phyloP scores from a whole-genome alignment of 2,329 filamentous ascomycete species.

The Botrytis paeoniae region DNA sequence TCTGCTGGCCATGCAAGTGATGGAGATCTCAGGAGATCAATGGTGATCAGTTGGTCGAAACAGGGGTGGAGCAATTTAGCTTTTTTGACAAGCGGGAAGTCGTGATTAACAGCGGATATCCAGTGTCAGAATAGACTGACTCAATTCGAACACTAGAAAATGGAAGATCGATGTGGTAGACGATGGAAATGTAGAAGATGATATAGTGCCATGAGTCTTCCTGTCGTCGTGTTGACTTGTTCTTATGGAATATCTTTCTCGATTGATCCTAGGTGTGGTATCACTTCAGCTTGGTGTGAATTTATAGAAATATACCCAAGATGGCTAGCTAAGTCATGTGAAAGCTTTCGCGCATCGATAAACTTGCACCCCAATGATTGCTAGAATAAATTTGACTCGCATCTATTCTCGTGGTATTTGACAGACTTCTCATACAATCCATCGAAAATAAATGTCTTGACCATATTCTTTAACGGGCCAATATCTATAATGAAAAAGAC shows the following conservation, averaged over 20 bases:
- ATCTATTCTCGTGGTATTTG: neutral
- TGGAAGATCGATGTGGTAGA: neutral
- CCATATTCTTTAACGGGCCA: neutral
- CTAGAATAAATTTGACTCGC: neutral
- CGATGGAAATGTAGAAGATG: neutral
- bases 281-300: neutral
- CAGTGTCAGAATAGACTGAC: neutral
- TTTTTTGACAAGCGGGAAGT: neutral
- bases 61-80: neutral
- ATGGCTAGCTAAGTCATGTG: neutral
- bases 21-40: neutral
- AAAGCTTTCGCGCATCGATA: neutral
- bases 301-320: neutral
- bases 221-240: neutral
- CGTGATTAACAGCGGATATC: neutral
- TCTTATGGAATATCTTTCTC: neutral
- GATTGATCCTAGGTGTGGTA: neutral
- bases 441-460: neutral
- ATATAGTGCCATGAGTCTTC: neutral
- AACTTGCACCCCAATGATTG: neutral
- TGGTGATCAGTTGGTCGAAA: neutral
- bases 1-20: neutral
- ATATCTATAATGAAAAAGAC: neutral
- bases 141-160: neutral
- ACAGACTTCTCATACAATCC: neutral